Evolutionary conservation across 148 eudicot species (phyloP), one percentile per base, ranked within the genome.

Genomic region (Camellia granthamiana): DNA sequence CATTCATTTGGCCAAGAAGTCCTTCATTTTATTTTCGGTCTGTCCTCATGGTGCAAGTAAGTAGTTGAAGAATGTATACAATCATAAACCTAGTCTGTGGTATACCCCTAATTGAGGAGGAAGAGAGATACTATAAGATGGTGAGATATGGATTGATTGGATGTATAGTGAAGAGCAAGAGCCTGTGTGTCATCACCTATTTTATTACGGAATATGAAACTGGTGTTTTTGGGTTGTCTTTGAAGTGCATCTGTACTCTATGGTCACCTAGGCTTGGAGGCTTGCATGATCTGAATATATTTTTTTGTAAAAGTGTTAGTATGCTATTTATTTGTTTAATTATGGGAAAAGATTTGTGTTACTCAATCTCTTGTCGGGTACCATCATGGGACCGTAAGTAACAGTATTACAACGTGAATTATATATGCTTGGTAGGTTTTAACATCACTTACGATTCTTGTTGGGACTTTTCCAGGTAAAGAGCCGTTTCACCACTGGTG

Each of bases 401-500:
- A 30, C 18, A 38, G 61, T 55, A 6, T 41, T 30, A 78, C 16
- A 41, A 14, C 13, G 41, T 2, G 56, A 43, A 13, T 3, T 42
- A 14, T 30, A 30, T 30, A 30, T 63, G 52, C 21, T 41, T 58
- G 71, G 51, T 60, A 51, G 18, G 56, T 23, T 73, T 62, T 59
- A 46, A 44, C 42, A 5, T 71, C 67, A 80, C 30, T n/a, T 59
- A 41, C 54, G 68, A 41, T 52, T 76, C 38, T 55, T 67, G 5
- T 78, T 58, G 13, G 38, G 58, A n/a, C 43, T 69, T 23, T 74
- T 78, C 65, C 81, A 95, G 99, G 99, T 95, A 65, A 95, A 92
- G 88, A 95, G 99, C 78, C 92, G 88, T 78, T 95, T 65, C 86
- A 95, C 99, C 42, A 90, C 93, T 80, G 99, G 99, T 85, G 99